Base-by-base conservation (phyloP, 176 grass and related monocot genomes). In the Carex pumila region DNA sequence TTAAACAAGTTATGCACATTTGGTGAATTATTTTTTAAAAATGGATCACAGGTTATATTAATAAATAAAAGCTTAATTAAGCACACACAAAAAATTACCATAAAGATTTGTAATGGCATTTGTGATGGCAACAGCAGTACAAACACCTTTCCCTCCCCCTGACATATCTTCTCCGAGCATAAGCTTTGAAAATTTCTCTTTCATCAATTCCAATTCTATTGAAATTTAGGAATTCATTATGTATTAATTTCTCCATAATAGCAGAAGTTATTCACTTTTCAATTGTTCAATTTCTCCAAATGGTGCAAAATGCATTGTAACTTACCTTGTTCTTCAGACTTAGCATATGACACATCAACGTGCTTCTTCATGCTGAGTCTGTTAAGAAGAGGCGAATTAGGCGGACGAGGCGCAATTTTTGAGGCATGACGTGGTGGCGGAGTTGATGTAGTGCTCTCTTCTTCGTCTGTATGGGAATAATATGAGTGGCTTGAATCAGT, bases 91-190 rank as follows among this genome's bases (percentile, higher is more conserved):
- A 45, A 45, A 7, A 7, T 45, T 91, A 95, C 96, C 96, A 47
- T 95, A 98, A 73, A 98, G 91, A 84, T 98, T 98, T 80, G 96
- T 98, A 68, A 98, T 98, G 86, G 93, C 89, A 77, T 98, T 98
- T 86, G 96, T 93, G 69, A 98, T 91, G 57, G 93, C 89, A 30
- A 93, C 93, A 83, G 88, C 85, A 31, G 81, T 71, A 78, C 85
- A 90, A 84, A 90, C 88, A 66, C 88, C 88, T 56, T 90, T 90
- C 4, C 88, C 88, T 12, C 71, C 81, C 43, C 88, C 88, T 4
- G 88, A 90, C 88, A 90, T 90, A 69, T 90, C 88, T 81, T 90
- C 88, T 37, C 88, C 88, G 5, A 90, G 81, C 65, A 90, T 79
- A 73, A 90, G 88, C 88, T 90, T 90, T 56, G 88, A 84, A n/a